phyloP scores from a whole-genome alignment of 345 rosid species.

The Camelina hispida region DNA sequence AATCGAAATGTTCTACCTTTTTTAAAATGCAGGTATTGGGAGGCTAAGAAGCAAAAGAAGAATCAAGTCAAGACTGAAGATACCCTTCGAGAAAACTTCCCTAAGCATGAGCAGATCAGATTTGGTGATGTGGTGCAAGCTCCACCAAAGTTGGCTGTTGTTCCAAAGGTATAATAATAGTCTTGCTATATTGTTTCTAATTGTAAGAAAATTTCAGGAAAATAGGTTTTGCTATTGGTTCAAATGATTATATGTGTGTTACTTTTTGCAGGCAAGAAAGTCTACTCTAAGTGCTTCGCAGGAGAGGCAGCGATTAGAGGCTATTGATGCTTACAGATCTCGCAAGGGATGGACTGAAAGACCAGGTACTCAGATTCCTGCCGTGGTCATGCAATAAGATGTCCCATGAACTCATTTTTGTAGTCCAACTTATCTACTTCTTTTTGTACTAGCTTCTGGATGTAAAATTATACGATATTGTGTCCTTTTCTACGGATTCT shows the following conservation, averaged over 20 bases:
- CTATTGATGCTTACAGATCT: conserved; percentile 77
- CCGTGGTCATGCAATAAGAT: conserved; percentile 33
- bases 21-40: conserved; percentile 57
- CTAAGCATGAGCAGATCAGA: conserved; percentile 63
- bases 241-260: conserved; percentile 33
- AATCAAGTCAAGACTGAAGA: conserved; percentile 55
- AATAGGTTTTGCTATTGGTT: not conserved
- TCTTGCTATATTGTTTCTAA: conserved; percentile 6
- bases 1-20: not conserved
- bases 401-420: conserved; percentile 26
- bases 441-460: conserved; percentile 14
- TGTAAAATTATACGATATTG: conserved; percentile 1
- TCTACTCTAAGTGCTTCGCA: conserved; percentile 56
- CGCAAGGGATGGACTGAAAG: conserved; percentile 74
- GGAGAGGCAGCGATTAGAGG: conserved; percentile 75
- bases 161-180: conserved; percentile 63
- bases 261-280: conserved; percentile 57
- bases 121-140: conserved; percentile 93
- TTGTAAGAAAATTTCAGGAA: not conserved
- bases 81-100: conserved; percentile 54
- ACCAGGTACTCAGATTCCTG: conserved; percentile 69
- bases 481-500: not conserved
- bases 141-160: conserved; percentile 68
- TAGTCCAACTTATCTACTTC: conserved; percentile 15
- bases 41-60: conserved; percentile 73